Base-by-base conservation (phyloP, 2,329 filamentous ascomycete genomes). In the Myriosclerotinia duriaeana region DNA sequence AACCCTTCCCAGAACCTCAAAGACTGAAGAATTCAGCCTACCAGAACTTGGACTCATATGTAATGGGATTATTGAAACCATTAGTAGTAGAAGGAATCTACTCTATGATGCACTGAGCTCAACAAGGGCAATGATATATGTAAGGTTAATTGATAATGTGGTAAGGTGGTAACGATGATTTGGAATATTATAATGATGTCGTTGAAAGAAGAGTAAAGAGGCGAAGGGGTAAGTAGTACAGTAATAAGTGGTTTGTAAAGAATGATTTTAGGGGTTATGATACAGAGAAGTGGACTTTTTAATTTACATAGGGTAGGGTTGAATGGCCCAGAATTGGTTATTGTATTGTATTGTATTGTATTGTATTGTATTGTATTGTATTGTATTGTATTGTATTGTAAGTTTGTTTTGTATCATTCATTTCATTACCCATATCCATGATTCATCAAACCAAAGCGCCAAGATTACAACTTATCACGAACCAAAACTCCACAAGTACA, bases 401-500 rank as follows among this genome's bases (percentile, higher is more conserved):
- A n/a, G n/a, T n/a, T n/a, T n/a, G n/a, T n/a, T n/a, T n/a, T n/a
- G n/a, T n/a, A n/a, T n/a, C n/a, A n/a, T n/a, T n/a, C n/a, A n/a
- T n/a, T n/a, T n/a, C n/a, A 36, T 54, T 38, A 8, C 53, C 38
- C 38, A 15, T 8, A 55, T 8, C 3, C 26, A 26, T 26, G 26
- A 26, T 26, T 26, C 34, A 22, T 34, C 30, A 38, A 53, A 53
- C 30, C 6, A 53, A 53, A 36, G 8, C 20, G 5, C 34, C 14
- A n/a, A 15, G 38, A 40, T 40, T 14, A 11, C 38, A 40, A 40
- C 38, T 11, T 11, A 22, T 15, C 34, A 22, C 22, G 20, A 22
- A 55, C 34, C n/a, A 55, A 55, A 20, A 38, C 34, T 55, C 20
- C 53, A 38, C 53, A 40, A 55, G 38, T 14, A 38, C 53, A 40